phyloP scores from a whole-genome alignment of 495 filamentous ascomycete species.

The Penicillium cinerascens region DNA sequence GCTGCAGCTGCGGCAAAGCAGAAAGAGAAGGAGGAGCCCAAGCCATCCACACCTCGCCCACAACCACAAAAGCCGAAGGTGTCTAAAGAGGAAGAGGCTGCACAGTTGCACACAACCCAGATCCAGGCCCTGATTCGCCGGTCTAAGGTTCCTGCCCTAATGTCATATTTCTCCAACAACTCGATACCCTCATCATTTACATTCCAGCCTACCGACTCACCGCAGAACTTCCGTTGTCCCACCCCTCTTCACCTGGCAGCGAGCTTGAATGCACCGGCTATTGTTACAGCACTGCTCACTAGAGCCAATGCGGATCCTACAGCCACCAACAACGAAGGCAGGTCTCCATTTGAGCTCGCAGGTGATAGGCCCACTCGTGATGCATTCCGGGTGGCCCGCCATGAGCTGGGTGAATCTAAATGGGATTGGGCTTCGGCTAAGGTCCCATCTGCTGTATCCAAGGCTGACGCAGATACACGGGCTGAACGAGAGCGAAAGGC shows the following conservation, averaged over 20 bases:
- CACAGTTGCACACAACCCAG: constrained; percentile 77
- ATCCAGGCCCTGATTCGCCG: constrained; percentile 83
- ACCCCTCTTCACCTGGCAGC: constrained; percentile 84
- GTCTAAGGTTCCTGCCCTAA: constrained; percentile 80
- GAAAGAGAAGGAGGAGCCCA: constrained; percentile 25
- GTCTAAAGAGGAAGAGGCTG: constrained; percentile 78
- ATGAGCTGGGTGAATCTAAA: constrained; percentile 67
- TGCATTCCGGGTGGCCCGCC: constrained; percentile 83
- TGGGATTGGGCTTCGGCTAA: constrained; percentile 80
- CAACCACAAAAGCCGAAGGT: constrained; percentile 54
- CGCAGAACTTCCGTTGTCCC: constrained; percentile 78
- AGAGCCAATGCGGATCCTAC: constrained; percentile 76
- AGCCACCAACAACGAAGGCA: constrained; percentile 58
- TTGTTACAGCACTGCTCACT: constrained; percentile 71
- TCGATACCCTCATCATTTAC: constrained; percentile 62
- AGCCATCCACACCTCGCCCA: constrained; percentile 39
- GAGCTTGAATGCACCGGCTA: constrained; percentile 65
- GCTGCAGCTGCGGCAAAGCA: constrained; percentile 43
- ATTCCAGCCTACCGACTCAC: constrained; percentile 66
- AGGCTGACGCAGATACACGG: constrained; percentile 63
- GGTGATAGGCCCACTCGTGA: constrained; percentile 86
- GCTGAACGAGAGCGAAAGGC: constrained; percentile 57
- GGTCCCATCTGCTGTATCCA: constrained; percentile 66
- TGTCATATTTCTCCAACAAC: constrained; percentile 78
- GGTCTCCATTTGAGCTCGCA: constrained; percentile 79